A percentile compares a stretch with the other conserved stretches of the same genome.
Evolutionary conservation across 1,284 basidiomycete genomes (phyloP).

Genomic region (Sanghuangporus weigelae): DNA sequence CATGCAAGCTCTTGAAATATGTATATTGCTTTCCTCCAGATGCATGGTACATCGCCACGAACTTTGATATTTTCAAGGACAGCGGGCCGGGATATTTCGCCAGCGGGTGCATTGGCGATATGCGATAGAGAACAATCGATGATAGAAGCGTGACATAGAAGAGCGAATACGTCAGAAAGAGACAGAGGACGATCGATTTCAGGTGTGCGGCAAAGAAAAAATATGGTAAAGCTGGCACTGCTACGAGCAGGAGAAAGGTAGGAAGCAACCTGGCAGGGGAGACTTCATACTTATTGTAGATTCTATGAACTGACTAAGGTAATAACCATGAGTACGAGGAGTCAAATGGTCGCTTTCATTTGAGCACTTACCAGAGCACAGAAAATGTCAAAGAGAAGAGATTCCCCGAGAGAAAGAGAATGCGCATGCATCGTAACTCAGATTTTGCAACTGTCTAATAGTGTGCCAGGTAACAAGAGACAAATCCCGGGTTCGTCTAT

Average conservation of each 20-base stretch:
- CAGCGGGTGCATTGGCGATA: constrained; percentile 25
- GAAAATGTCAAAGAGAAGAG: not conserved
- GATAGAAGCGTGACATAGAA: constrained; percentile 10
- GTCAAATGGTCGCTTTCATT: not conserved
- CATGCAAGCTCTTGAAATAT: constrained; percentile 18
- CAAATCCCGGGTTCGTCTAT: too few species aligned
- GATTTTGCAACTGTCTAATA: too few species aligned
- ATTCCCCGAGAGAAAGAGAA: not conserved
- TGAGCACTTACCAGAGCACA: not conserved
- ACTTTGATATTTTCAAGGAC: constrained; percentile 17
- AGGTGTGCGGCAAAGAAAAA: not conserved
- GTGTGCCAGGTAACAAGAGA: too few species aligned
- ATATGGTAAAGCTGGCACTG: not conserved
- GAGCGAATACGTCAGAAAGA: not conserved
- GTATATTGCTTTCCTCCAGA: constrained; percentile 16
- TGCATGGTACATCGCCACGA: constrained; percentile 1
- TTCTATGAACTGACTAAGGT: not conserved
- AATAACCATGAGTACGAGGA: not conserved
- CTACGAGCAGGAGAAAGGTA: not conserved
- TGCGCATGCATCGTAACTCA: not conserved
- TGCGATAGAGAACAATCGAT: constrained; percentile 19
- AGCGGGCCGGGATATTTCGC: constrained; percentile 23
- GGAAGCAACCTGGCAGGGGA: constrained; percentile 2
- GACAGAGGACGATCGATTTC: not conserved
- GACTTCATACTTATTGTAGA: constrained; percentile 12